Percentiles rank a stretch among this genome's conserved stretches.
phyloP scores from a whole-genome alignment of 2,329 filamentous ascomycete genomes.

The Neofusicoccum cordaticola region DNA sequence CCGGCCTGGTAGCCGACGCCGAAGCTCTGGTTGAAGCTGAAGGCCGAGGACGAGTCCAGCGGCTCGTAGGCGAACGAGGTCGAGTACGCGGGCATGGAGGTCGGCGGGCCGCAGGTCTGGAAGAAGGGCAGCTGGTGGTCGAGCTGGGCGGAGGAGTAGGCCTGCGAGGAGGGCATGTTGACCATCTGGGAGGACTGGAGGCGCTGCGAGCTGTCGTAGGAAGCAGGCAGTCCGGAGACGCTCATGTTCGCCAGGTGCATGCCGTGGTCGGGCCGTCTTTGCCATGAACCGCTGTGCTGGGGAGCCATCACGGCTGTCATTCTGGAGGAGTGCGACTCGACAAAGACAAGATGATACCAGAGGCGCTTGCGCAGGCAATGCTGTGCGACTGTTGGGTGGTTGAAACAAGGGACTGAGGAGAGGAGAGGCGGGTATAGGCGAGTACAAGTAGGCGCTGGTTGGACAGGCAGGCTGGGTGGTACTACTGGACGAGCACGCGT shows the following conservation, averaged over 20 bases:
- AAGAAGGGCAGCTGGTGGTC: conserved; percentile 11
- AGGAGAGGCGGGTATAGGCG: conserved; percentile 15
- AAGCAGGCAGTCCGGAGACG: conserved; percentile 1
- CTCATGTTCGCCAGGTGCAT: conserved; percentile 15
- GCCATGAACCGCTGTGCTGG: conserved; percentile 17
- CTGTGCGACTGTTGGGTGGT: conserved; percentile 17
- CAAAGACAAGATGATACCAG: conserved; percentile 18
- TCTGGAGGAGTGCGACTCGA: conserved; percentile 14
- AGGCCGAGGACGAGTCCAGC: conserved; percentile 10
- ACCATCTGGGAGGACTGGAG: neutral
- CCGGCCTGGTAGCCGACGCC: neutral
- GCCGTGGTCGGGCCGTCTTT: conserved; percentile 8
- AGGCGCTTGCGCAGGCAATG: conserved; percentile 13
- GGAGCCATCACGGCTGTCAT: conserved; percentile 19
- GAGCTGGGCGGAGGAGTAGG: conserved; percentile 5
- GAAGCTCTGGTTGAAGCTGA: conserved; percentile 5
- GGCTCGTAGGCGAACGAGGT: conserved; percentile 16
- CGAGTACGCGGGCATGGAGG: conserved; percentile 14
- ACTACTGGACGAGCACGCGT: neutral
- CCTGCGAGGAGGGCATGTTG: conserved; percentile 14
- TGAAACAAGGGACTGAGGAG: conserved; percentile 14
- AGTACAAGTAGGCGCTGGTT: conserved; percentile 18
- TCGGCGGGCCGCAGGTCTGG: conserved; percentile 12
- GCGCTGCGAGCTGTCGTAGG: conserved; percentile 2
- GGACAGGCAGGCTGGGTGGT: conserved; percentile 8